phyloP scores from a whole-genome alignment of 495 filamentous ascomycete genomes.

The Aspergillus olivimuriae region DNA sequence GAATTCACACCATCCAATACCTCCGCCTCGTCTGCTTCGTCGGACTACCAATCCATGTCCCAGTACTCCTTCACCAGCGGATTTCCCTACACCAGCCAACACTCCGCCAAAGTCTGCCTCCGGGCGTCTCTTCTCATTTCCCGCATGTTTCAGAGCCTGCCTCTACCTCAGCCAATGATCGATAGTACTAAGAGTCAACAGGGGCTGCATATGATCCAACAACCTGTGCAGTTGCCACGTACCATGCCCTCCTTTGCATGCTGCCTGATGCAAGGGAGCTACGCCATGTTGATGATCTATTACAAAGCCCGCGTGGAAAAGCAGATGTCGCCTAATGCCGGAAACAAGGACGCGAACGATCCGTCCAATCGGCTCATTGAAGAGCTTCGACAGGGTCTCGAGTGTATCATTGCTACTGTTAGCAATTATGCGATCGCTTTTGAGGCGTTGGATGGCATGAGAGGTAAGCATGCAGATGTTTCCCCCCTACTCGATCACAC shows the following conservation, averaged over 20 bases:
- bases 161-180: constrained; percentile 38
- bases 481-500: background rate
- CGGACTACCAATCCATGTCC: constrained; percentile 26
- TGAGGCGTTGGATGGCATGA: constrained; percentile 57
- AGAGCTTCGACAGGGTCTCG: constrained; percentile 48
- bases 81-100: constrained; percentile 46
- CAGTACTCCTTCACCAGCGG: constrained; percentile 29
- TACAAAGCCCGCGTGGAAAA: constrained; percentile 45
- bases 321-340: constrained; percentile 34
- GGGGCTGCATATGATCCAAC: constrained; percentile 15
- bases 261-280: constrained; percentile 58
- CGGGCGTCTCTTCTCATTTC: constrained; percentile 46
- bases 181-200: constrained; percentile 13
- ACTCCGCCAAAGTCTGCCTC: constrained; percentile 50
- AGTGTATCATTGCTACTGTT: constrained; percentile 42
- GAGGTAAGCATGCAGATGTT: constrained; percentile 41
- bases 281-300: constrained; percentile 53
- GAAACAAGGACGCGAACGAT: constrained; percentile 22
- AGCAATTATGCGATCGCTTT: constrained; percentile 53
- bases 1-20: constrained; percentile 34
- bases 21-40: constrained; percentile 24
- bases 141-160: constrained; percentile 43
- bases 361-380: constrained; percentile 40
- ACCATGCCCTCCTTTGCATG: constrained; percentile 58
- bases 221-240: constrained; percentile 35